phyloP scores from a whole-genome alignment of 2,329 filamentous ascomycete species.

The Fusarium coicis region DNA sequence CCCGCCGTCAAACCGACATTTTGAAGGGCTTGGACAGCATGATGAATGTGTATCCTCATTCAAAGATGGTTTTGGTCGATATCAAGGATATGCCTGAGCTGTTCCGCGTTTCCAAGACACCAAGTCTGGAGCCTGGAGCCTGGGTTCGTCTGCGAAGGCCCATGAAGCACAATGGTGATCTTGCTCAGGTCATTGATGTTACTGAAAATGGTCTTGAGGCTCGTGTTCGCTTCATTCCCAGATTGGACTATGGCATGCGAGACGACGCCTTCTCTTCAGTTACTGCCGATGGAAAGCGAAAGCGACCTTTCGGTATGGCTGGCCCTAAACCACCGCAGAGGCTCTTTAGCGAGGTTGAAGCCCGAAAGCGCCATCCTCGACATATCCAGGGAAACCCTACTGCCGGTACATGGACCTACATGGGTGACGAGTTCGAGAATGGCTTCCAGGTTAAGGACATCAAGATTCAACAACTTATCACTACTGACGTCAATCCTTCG shows the following conservation, averaged over 20 bases:
- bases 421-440: constrained; percentile 89
- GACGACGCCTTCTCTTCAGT: constrained; percentile 70
- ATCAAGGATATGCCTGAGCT: constrained; percentile 98
- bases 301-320: constrained; percentile 70
- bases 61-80: constrained; percentile 87
- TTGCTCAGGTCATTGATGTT: constrained; percentile 92
- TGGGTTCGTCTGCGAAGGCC: constrained; percentile 90
- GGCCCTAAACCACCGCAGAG: constrained; percentile 84
- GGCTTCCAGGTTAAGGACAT: constrained; percentile 95
- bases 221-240: constrained; percentile 85
- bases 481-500: constrained; percentile 90
- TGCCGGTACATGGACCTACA: constrained; percentile 84
- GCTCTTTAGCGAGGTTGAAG: constrained; percentile 92
- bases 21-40: constrained; percentile 84
- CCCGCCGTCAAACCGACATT: constrained; percentile 86
- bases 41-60: constrained; percentile 88
- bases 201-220: constrained; percentile 93
- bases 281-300: constrained; percentile 77
- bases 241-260: constrained; percentile 89
- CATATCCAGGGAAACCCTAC: constrained; percentile 74
- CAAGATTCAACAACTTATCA: constrained; percentile 86
- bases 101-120: constrained; percentile 88
- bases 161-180: constrained; percentile 84
- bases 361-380: constrained; percentile 83
- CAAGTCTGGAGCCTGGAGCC: constrained; percentile 84